phyloP scores from a whole-genome alignment of 257 asterid genomes.

The Salvia rosmarinus region DNA sequence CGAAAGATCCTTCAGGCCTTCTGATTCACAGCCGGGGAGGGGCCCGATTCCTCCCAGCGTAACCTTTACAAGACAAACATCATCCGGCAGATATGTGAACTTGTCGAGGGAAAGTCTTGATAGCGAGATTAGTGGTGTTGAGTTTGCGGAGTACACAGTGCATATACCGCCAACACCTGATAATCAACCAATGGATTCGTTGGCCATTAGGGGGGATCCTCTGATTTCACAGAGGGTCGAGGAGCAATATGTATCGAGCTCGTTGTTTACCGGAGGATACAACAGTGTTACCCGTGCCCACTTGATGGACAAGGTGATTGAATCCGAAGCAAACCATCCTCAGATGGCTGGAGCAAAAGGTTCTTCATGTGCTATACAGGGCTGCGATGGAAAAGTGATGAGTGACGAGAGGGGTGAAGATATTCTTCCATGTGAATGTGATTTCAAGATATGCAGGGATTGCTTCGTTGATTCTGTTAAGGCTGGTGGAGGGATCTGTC shows the following conservation, averaged over 20 bases:
- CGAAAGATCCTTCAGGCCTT: slow-evolving; percentile 58
- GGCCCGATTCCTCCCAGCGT: slow-evolving; percentile 53
- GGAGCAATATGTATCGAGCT: slow-evolving; percentile 86
- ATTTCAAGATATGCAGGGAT: slow-evolving; percentile 86
- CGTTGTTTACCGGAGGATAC: slow-evolving; percentile 85
- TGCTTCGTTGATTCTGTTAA: slow-evolving; percentile 74
- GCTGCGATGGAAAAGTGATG: slow-evolving; percentile 90
- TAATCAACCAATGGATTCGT: slow-evolving; percentile 78
- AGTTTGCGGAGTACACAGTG: slow-evolving; percentile 73
- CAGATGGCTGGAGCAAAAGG: slow-evolving; percentile 95
- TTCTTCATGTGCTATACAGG: slow-evolving; percentile 74
- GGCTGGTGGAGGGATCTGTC: slow-evolving; percentile 80
- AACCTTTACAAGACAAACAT: slow-evolving; percentile 75
- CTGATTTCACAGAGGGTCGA: slow-evolving; percentile 82
- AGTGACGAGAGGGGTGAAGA: slow-evolving; percentile 84
- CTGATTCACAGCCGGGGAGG: slow-evolving; percentile 52
- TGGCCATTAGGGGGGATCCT: slow-evolving; percentile 49
- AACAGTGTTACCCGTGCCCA: slow-evolving; percentile 89
- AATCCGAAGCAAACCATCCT: slow-evolving; percentile 80
- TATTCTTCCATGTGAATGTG: slow-evolving; percentile 85
- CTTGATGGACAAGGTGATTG: slow-evolving; percentile 95
- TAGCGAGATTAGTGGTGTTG: slow-evolving; percentile 77
- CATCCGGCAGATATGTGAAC: slow-evolving; percentile 86
- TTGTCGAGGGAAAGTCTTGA: slow-evolving; percentile 88
- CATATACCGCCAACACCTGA: slow-evolving; percentile 96